These are phyloP conservation scores for Phlebiopsis flavidoalba DNA, from an alignment of 768 basidiomycete genomes.

Conservation along the genomic window DNA sequence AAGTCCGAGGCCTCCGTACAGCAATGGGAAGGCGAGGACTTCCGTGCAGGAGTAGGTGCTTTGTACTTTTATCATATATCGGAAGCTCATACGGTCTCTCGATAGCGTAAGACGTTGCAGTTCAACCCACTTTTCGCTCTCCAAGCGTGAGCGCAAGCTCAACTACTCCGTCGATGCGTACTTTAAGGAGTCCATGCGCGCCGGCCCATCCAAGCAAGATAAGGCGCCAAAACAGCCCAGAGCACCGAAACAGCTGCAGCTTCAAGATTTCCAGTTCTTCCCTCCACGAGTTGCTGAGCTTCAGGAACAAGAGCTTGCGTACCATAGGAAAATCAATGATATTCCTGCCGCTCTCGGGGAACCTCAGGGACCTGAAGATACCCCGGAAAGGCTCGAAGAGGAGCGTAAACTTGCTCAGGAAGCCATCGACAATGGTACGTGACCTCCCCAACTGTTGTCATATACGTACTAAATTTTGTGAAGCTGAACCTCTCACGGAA, in stretches of 20 bases:
- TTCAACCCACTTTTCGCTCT: slow-evolving; percentile 80
- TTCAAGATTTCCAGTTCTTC: slow-evolving; percentile 99
- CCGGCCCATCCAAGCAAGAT: slow-evolving; percentile 70
- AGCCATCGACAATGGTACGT: slow-evolving; percentile 76
- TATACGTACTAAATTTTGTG: neutral
- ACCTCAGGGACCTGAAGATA: slow-evolving; percentile 63
- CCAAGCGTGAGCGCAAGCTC: slow-evolving; percentile 89
- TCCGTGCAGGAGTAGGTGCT: slow-evolving; percentile 46
- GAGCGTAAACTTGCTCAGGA: slow-evolving; percentile 78
- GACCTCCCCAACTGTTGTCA: neutral
- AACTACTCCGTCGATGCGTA: slow-evolving; percentile 96
- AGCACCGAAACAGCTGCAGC: slow-evolving; percentile 81
- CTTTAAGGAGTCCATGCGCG: slow-evolving; percentile 87
- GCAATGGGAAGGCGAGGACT: slow-evolving; percentile 96
- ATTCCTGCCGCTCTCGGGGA: slow-evolving; percentile 64
- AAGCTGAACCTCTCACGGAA: slow-evolving; percentile 91
- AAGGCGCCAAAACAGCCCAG: slow-evolving; percentile 81
- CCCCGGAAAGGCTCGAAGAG: slow-evolving; percentile 78
- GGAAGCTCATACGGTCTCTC: neutral
- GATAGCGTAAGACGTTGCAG: slow-evolving; percentile 54
- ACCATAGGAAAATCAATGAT: slow-evolving; percentile 70
- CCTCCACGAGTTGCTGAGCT: slow-evolving; percentile 72
- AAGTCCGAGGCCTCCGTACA: slow-evolving; percentile 89
- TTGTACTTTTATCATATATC: neutral
- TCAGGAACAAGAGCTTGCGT: slow-evolving; percentile 83